phyloP scores from a whole-genome alignment of 495 filamentous ascomycete species.

The Apodospora peruviana region DNA sequence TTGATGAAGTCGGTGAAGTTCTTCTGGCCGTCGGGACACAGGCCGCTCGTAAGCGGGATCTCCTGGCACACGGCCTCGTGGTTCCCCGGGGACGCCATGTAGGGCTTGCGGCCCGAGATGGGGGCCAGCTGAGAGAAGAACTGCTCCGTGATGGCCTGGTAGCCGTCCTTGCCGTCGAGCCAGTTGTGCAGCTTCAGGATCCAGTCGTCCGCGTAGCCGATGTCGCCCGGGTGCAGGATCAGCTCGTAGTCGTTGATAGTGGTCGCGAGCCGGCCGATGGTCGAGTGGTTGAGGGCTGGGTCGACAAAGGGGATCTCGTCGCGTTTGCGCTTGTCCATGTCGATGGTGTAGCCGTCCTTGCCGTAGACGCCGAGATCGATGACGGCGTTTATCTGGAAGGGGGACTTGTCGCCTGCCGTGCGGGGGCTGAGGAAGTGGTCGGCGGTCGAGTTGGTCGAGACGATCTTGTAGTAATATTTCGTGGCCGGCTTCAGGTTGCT shows the following conservation, averaged over 20 bases:
- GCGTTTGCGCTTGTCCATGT: constrained; percentile 42
- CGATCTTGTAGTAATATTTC: constrained; percentile 49
- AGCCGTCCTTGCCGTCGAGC: constrained; percentile 35
- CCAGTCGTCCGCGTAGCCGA: constrained; percentile 48
- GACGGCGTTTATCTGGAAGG: constrained; percentile 37
- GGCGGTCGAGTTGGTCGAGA: constrained; percentile 49
- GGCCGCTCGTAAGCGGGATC: constrained; percentile 32
- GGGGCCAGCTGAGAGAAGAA: constrained; percentile 41
- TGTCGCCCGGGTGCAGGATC: constrained; percentile 51
- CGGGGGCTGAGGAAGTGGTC: constrained; percentile 53
- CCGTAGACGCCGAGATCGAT: constrained; percentile 49
- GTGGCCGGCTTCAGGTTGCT: constrained; percentile 29
- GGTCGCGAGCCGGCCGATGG: constrained; percentile 49
- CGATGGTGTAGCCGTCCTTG: constrained; percentile 50
- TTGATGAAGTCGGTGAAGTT: constrained; percentile 58
- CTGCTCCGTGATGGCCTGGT: constrained; percentile 38
- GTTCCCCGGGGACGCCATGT: constrained; percentile 41
- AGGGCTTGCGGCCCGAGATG: constrained; percentile 36
- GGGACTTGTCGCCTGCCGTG: constrained; percentile 33
- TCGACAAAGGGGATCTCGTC: constrained; percentile 47
- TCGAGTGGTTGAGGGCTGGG: constrained; percentile 57
- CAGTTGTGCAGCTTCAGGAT: constrained; percentile 33
- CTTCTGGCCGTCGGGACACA: constrained; percentile 52
- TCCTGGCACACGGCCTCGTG: constrained; percentile 41
- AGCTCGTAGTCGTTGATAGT: constrained; percentile 56